Conservation (phyloP, 306 rosid genomes). For the Sindora glabra region DNA sequence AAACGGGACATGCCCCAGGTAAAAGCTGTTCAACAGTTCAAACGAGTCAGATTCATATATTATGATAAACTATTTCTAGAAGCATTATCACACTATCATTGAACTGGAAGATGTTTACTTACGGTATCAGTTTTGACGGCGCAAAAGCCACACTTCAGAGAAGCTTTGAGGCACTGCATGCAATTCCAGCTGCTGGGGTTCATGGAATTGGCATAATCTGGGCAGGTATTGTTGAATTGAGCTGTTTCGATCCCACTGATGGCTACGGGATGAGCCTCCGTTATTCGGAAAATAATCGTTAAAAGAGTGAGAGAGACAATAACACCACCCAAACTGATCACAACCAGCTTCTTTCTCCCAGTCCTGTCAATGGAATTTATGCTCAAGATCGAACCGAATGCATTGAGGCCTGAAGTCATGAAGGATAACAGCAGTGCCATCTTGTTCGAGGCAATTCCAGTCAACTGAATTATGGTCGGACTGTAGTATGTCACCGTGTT, state of each 20-base stretch:
- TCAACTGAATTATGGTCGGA: conserved; percentile 50
- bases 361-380: conserved; percentile 48
- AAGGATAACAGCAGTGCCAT: conserved; percentile 54
- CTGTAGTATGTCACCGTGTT: conserved; percentile 64
- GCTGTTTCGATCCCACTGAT: conserved; percentile 15
- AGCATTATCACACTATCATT: no score
- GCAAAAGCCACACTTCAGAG: conserved; percentile 44
- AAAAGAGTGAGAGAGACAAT: conserved; percentile 30
- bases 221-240: conserved; percentile 31
- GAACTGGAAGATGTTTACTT: no score
- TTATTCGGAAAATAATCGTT: conserved; percentile 23
- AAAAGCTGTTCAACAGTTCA: conserved; percentile 24
- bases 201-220: conserved; percentile 2
- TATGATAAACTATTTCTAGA: no score
- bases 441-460: conserved; percentile 47
- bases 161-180: conserved; percentile 48
- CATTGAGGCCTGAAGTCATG: conserved; percentile 50
- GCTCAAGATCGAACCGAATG: conserved; percentile 49
- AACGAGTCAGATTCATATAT: neutral
- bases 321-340: conserved; percentile 43
- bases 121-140: conserved; percentile 32
- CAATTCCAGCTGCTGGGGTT: conserved; percentile 34
- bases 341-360: conserved; percentile 49
- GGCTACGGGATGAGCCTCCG: conserved; percentile 35
- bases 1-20: conserved; percentile 46